Evolutionary conservation across 805 yeast genomes (phyloP).

Genomic region (Kodamaea laetipori): DNA sequence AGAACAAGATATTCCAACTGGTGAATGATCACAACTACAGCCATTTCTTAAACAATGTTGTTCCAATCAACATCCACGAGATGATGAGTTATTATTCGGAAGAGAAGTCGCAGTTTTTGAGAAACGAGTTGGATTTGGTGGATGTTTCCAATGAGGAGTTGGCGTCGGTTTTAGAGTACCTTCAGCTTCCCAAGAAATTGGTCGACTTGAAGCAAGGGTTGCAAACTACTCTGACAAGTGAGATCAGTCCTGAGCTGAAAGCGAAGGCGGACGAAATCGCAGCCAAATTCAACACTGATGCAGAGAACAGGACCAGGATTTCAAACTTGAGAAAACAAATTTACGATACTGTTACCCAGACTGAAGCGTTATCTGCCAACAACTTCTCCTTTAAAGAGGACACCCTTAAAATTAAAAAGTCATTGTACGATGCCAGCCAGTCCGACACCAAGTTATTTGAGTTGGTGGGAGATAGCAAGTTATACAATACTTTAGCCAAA

Average conservation of each 20-base stretch:
- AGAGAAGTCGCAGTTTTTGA: constrained; percentile 74
- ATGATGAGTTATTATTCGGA: constrained; percentile 86
- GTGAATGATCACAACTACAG: constrained; percentile 40
- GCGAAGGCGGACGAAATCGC: constrained; percentile 27
- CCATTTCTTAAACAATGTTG: constrained; percentile 73
- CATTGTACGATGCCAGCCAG: constrained; percentile 60
- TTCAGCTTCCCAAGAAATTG: constrained; percentile 71
- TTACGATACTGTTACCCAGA: constrained; percentile 31
- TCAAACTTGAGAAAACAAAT: constrained; percentile 38
- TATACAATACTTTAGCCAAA: constrained; percentile 32
- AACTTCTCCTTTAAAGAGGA: constrained; percentile 48
- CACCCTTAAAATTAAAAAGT: constrained; percentile 55
- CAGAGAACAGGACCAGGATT: constrained; percentile 34
- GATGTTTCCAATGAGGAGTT: constrained; percentile 81
- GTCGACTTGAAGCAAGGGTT: constrained; percentile 52
- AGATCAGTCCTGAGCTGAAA: constrained; percentile 9
- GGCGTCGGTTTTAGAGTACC: constrained; percentile 74
- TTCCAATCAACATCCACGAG: constrained; percentile 87
- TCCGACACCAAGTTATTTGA: constrained; percentile 58
- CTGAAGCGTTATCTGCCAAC: constrained; percentile 31
- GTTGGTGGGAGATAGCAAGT: constrained; percentile 36
- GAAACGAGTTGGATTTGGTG: constrained; percentile 71
- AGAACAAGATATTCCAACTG: constrained; percentile 44
- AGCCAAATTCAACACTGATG: constrained; percentile 32
- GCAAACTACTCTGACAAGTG: constrained; percentile 14